Evolutionary conservation across 768 basidiomycete genomes (phyloP).

Genomic region (Russula sp.): DNA sequence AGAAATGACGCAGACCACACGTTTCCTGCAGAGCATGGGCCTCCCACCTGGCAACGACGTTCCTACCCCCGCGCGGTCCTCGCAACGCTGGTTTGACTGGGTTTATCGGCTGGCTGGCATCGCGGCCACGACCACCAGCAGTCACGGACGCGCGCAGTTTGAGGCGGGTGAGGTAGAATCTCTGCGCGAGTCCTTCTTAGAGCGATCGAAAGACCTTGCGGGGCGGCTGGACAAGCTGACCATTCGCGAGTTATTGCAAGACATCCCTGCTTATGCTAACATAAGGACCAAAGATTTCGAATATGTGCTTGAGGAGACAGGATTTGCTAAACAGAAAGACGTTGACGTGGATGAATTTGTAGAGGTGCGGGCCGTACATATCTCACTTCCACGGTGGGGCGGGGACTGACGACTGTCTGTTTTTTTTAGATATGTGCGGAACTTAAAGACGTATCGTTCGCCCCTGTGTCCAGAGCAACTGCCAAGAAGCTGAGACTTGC

Average conservation of each 20-base stretch:
- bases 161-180: conserved; percentile 49
- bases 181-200: conserved; percentile 41
- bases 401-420: background rate
- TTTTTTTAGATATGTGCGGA: conserved; percentile 62
- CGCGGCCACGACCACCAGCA: background rate
- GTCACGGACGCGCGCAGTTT: conserved; percentile 52
- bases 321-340: conserved; percentile 52
- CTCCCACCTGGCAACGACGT: conserved; percentile 44
- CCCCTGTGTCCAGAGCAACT: conserved; percentile 37
- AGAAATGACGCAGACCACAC: conserved; percentile 58
- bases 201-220: conserved; percentile 34
- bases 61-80: conserved; percentile 2
- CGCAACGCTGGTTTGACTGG: conserved; percentile 19
- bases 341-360: conserved; percentile 85
- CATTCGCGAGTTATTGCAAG: conserved; percentile 35
- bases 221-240: conserved; percentile 43
- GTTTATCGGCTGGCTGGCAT: conserved; percentile 14
- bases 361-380: conserved; percentile 59
- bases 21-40: conserved; percentile 84
- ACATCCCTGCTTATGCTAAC: conserved; percentile 52
- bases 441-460: conserved; percentile 62
- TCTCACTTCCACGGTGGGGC: background rate
- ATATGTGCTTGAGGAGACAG: conserved; percentile 76
- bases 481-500: conserved; percentile 41
- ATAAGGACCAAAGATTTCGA: conserved; percentile 61